Base-by-base conservation (phyloP, 306 rosid species). In the Cicer bijugum region DNA sequence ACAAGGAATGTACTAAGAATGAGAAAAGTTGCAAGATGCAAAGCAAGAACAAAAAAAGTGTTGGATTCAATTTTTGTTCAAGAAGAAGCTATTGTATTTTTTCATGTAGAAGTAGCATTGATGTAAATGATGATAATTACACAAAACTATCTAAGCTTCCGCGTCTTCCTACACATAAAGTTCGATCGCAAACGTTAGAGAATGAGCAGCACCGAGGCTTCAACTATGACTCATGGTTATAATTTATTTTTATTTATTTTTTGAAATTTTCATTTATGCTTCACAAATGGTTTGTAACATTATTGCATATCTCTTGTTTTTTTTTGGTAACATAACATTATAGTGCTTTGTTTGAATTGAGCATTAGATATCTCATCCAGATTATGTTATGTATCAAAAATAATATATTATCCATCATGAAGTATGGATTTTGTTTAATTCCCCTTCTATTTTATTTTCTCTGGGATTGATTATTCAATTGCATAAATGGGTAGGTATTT, bases 1-100 rank as follows among this genome's bases (percentile, higher is more conserved):
- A 78, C 82, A 91, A 86, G 61, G 89, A 89, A 78, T 89, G 97
- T 71, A 84, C 93, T 40, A 91, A 86, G 68, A 83, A 68, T 51
- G 81, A 78, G 14, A 84, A 79, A 46, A 75, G 17, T 51, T 78
- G 56, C 19, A 85, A 75, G 45, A 14, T 80, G 67, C 46, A 46
- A 38, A 5, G 38, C 8, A 43, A 66, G 46, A 61, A 56, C 44
- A 87, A 91, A 71, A 87, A 80, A 71, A 75, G 80, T 38, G 19
- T 39, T 69, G 80, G 76, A 47, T 71, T 61, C 16, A 73, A 69
- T 51, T 72, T 28, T 56, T 56, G 76, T 56, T 38, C 16, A 48
- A 77, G 67, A 79, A 91, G 82, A 75, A 69, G 44, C 61, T 86
- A 62, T 67, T 82, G 61, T 33, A 76, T 86, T 33, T 86, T 91